Evolutionary conservation across 139 green algal species (phyloP), one percentile per base, ranked within the genome.

Genomic region (Chlorella sorokiniana): DNA sequence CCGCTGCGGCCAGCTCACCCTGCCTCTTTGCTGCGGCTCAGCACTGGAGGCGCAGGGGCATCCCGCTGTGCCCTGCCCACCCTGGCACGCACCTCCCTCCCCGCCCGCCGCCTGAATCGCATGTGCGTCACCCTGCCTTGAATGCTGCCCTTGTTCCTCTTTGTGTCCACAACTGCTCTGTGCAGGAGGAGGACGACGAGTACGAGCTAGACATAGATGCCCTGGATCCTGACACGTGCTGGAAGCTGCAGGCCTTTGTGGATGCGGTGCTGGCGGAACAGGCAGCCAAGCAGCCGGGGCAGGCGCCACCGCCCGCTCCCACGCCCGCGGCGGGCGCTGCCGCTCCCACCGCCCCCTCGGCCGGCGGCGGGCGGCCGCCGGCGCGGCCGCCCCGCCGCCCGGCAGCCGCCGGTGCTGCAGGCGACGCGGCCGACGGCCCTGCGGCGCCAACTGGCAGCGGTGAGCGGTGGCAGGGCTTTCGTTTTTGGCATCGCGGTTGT

Each of bases 181-280:
- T 45, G 44, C 31, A 70, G 54, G 69, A 92, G 27, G 82, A 88
- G 20, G 84, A 89, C 16, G 88, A 90, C 25, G 91, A 94, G 81
- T 86, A 90, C 29, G 91, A 94, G 88, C 75, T 94, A 37, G 90
- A 94, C 77, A 90, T 94, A 8, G 86, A 92, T 38, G 67, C 78
- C 4, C 77, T 94, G 29, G 82, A 85, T 25, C 69, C 79, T 38
- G 85, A 83, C 41, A 93, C 89, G 25, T 84, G 92, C 56, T 94
- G 90, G 91, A 79, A 81, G 73, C 80, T 94, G 64, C 72, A 91
- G 31, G 69, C 85, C 14, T 92, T 84, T 42, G 74, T 88, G 44
- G 88, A 89, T 25, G 64, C 42, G 40, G 77, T 83, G 29, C 23
- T 75, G 22, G 56, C 59, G 37, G 44, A 68, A 3, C 16, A 56